Evolutionary conservation across 768 basidiomycete genomes (phyloP).

Genomic region (Asterophora lycoperdoides): DNA sequence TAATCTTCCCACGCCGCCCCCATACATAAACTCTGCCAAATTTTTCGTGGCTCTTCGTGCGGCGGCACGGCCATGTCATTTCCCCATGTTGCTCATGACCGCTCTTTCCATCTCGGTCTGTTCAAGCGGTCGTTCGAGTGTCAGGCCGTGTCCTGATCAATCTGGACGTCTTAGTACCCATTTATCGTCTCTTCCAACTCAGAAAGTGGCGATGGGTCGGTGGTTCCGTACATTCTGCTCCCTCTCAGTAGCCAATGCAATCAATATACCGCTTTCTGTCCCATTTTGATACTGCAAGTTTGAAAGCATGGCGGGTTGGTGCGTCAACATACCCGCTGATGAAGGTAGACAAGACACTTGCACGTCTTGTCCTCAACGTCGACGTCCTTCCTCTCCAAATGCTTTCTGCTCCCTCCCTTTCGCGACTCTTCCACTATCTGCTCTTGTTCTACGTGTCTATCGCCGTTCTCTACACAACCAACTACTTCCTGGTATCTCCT

Average conservation of each 20-base stretch:
- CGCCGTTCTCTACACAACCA: conserved; percentile 44
- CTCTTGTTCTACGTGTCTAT: conserved; percentile 32
- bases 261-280: too few species aligned
- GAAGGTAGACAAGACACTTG: too few species aligned
- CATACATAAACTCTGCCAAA: conserved; percentile 7
- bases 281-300: too few species aligned
- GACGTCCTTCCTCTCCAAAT: neutral
- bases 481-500: conserved; percentile 32
- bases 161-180: conserved; percentile 81
- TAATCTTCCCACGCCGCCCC: conserved; percentile 34
- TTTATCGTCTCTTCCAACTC: conserved; percentile 41
- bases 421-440: conserved; percentile 24
- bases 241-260: too few species aligned
- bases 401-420: conserved; percentile 12
- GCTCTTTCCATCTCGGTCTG: conserved; percentile 36
- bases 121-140: conserved; percentile 81
- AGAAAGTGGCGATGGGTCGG: conserved; percentile 72
- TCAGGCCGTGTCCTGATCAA: conserved; percentile 79
- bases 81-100: conserved; percentile 91
- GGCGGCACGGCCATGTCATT: conserved; percentile 72
- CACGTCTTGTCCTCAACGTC: too few species aligned
- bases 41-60: conserved; percentile 48
- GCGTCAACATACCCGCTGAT: too few species aligned
- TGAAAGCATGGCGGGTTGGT: too few species aligned
- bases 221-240: conserved; percentile 58